Evolutionary conservation across 371 early-diverging fungal species (phyloP), one percentile per base, ranked within the genome.

Genomic region (Lichtheimia corymbifera): DNA sequence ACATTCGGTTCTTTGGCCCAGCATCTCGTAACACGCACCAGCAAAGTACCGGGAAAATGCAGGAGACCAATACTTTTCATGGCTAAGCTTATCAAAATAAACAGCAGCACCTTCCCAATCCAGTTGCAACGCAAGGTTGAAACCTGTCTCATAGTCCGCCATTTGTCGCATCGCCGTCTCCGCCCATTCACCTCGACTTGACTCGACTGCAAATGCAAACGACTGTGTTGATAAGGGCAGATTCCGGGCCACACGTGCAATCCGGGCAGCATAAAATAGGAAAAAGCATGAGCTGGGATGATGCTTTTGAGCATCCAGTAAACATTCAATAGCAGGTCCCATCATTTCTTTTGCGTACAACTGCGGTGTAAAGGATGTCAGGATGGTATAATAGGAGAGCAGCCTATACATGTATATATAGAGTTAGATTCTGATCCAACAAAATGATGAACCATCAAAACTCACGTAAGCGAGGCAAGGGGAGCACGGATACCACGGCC

Each of bases 281-380:
- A 85, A 87, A 64, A 87, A 84, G 14, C 83, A 83, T 0, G 85
- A 84, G 13, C 82, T 81, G 4, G 84, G 84, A 60, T 83, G 82
- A 14, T 70, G 69, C 5, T 68, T 68, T 30, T 84, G 77, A 0
- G 88, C 86, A 18, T 83, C 82, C 42, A 80, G 59, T 0, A 86
- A 67, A 47, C 83, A 82, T 70, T 83, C 80, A 53, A 84, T 76
- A 13, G 87, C 83, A 7, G 83, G 74, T 12, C 58, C 67, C 67
- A 77, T 67, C 50, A 74, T 62, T 14, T 77, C 80, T 27, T 69
- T 68, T 1, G 73, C 47, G 52, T 73, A 77, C 0, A 80, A 49
- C 52, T 77, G 77, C 28, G 80, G 77, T 15, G 75, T 72, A 58
- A 81, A 83, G 11, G 81, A 80, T 4, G 83, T 78, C 41, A 83